Evolutionary conservation across 2,329 filamentous ascomycete genomes (phyloP).

Genomic region (Alternaria viburni): DNA sequence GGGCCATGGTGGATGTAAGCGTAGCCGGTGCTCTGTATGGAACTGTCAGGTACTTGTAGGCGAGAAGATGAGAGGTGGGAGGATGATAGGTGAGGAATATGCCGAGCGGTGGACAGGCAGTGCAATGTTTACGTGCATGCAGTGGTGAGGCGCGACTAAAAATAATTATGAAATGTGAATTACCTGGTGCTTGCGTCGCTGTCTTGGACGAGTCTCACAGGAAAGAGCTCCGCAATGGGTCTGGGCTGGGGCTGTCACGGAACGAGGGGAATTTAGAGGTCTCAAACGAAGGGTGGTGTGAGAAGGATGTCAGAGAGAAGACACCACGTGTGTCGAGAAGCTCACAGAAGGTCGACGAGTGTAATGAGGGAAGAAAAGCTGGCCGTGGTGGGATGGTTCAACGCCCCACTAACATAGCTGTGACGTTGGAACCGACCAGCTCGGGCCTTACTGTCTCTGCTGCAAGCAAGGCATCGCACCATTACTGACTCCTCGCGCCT

Average conservation of each 20-base stretch:
- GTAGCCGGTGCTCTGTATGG: slow-evolving; percentile 31
- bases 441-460: slow-evolving; percentile 7
- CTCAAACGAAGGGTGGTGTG: neutral
- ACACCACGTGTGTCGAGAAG: slow-evolving; percentile 4
- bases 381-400: slow-evolving; percentile 18
- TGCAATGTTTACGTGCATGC: neutral
- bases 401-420: slow-evolving; percentile 16
- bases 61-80: slow-evolving; percentile 5
- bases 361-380: slow-evolving; percentile 22
- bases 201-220: slow-evolving; percentile 4
- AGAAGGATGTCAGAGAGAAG: neutral
- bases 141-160: neutral
- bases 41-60: slow-evolving; percentile 20
- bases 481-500: slow-evolving; percentile 19
- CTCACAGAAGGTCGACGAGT: slow-evolving; percentile 5
- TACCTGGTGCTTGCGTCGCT: slow-evolving; percentile 8
- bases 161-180: slow-evolving; percentile 5
- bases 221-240: slow-evolving; percentile 12
- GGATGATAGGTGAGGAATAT: neutral
- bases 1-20: slow-evolving; percentile 29
- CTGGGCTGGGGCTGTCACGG: slow-evolving; percentile 11
- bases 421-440: slow-evolving; percentile 16
- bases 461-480: slow-evolving; percentile 13
- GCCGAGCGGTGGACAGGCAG: slow-evolving; percentile 7
- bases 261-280: neutral